Percentiles rank a stretch among this genome's conserved stretches.
Conservation (phyloP, 2,329 filamentous ascomycete genomes). For the Microsporum audouinii region DNA sequence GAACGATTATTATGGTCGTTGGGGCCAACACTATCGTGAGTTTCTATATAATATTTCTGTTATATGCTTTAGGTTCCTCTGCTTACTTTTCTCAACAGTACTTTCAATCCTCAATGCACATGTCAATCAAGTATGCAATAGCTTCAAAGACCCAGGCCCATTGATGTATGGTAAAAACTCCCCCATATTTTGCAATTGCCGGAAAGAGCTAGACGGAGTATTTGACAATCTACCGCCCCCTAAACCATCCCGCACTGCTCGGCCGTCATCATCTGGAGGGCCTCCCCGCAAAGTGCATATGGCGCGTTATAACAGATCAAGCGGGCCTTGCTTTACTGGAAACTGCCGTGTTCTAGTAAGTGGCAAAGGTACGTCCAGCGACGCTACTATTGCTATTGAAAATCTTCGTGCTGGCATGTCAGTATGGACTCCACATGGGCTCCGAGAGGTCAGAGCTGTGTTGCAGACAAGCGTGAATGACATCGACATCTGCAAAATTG, state of each 20-base stretch:
- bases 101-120: constrained; percentile 47
- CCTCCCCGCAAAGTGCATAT: constrained; percentile 24
- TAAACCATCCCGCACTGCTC: constrained; percentile 13
- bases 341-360: constrained; percentile 39
- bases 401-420: constrained; percentile 37
- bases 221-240: constrained; percentile 26
- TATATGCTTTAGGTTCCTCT: neutral
- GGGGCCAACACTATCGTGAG: constrained; percentile 45
- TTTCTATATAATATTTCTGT: neutral
- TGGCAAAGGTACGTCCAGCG: neutral
- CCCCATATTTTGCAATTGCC: constrained; percentile 42
- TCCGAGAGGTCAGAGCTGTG: constrained; percentile 40
- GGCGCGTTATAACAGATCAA: constrained; percentile 34
- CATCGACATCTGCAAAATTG: constrained; percentile 38
- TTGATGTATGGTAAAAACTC: constrained; percentile 43
- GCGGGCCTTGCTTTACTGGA: constrained; percentile 44
- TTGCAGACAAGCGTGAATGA: constrained; percentile 39
- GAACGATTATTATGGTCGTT: constrained; percentile 35
- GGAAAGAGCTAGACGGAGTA: constrained; percentile 39
- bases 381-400: constrained; percentile 29
- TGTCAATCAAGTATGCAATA: constrained; percentile 47
- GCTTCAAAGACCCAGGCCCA: constrained; percentile 51
- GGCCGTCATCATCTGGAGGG: constrained; percentile 5
- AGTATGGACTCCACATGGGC: constrained; percentile 43
- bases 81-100: constrained; percentile 20